These are phyloP conservation scores for Globisporangium takayamanum DNA, from an alignment of 352 stramenopile genomes.

Conservation along the genomic window DNA sequence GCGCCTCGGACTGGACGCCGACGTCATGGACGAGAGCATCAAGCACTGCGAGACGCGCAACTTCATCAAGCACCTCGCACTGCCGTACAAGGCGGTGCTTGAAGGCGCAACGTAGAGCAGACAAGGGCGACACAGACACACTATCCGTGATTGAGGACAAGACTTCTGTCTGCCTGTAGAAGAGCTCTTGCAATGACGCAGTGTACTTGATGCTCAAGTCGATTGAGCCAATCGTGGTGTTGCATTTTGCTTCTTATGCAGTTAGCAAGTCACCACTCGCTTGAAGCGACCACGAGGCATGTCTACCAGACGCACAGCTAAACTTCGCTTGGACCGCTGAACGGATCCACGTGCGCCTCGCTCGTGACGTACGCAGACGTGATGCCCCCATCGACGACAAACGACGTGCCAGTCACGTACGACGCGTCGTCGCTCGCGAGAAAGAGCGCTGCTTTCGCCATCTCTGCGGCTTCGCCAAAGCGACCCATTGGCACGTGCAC, in stretches of 20 bases:
- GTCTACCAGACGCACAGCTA: constrained; percentile 15
- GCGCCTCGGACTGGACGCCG: constrained; percentile 64
- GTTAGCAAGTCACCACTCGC: too few relatives aligned
- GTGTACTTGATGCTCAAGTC: too few relatives aligned
- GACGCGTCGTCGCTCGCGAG: constrained; percentile 80
- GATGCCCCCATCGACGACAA: constrained; percentile 86
- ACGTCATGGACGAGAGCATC: constrained; percentile 78
- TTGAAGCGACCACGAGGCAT: not conserved
- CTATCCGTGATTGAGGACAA: too few relatives aligned
- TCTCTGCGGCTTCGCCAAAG: constrained; percentile 81
- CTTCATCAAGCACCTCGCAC: constrained; percentile 79
- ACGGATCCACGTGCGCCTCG: constrained; percentile 71
- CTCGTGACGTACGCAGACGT: constrained; percentile 83
- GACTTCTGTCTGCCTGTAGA: too few relatives aligned
- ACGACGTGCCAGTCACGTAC: constrained; percentile 84
- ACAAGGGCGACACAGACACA: too few relatives aligned
- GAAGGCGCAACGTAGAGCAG: constrained; percentile 15
- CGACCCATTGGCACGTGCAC: constrained; percentile 86
- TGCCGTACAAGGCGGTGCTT: constrained; percentile 57
- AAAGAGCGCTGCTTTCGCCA: constrained; percentile 85
- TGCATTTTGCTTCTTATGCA: too few relatives aligned
- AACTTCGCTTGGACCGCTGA: constrained; percentile 72
- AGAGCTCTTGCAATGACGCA: too few relatives aligned
- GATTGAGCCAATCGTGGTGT: too few relatives aligned
- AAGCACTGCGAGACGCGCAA: constrained; percentile 76